Evolutionary conservation across 495 filamentous ascomycete species (phyloP).

Genomic region (Paragyromitra xinjiangensis): DNA sequence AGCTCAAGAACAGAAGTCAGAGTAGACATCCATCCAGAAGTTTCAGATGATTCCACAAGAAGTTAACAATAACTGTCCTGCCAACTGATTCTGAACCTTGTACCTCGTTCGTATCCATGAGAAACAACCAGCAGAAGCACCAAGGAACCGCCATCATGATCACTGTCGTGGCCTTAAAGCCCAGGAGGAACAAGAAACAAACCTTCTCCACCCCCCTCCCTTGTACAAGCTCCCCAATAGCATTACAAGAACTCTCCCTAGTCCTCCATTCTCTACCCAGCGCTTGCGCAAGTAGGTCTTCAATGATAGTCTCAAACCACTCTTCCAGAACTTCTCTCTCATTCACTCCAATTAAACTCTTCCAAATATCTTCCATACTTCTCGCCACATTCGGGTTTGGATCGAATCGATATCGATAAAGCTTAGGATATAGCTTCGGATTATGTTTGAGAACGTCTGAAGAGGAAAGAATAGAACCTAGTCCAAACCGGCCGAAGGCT

Average conservation of each 20-base stretch:
- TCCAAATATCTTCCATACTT: constrained; percentile 98
- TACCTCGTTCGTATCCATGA: not conserved
- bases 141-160: constrained; percentile 5
- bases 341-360: constrained; percentile 81
- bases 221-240: constrained; percentile 77
- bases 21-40: too few species aligned
- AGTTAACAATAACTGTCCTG: too few species aligned
- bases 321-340: constrained; percentile 82
- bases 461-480: constrained; percentile 89
- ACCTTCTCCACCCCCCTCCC: constrained; percentile 63
- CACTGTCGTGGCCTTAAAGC: not conserved
- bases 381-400: constrained; percentile 89
- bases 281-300: constrained; percentile 44
- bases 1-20: too few species aligned
- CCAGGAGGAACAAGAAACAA: not conserved
- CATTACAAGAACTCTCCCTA: constrained; percentile 88
- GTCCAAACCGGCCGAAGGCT: constrained; percentile 90
- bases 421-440: constrained; percentile 91
- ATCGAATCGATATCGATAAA: constrained; percentile 94
- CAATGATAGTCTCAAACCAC: constrained; percentile 76
- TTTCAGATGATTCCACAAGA: too few species aligned
- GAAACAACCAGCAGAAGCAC: not conserved
- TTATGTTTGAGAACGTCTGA: constrained; percentile 77
- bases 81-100: too few species aligned
- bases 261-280: constrained; percentile 91